Evolutionary conservation across 371 early-diverging fungal genomes (phyloP).

Genomic region (Apophysomyces trapeziformis): DNA sequence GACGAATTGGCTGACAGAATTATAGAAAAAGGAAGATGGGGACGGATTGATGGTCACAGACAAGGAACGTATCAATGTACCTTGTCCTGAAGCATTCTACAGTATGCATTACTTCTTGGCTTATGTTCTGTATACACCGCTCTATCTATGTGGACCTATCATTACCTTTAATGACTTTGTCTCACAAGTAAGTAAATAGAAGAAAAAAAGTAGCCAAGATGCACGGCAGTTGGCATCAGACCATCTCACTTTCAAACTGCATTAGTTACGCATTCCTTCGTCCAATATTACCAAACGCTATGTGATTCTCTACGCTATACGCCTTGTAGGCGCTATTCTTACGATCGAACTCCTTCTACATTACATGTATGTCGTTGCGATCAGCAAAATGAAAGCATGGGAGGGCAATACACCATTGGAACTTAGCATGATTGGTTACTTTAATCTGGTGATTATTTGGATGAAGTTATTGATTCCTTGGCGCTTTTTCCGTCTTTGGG

Average conservation of each 20-base stretch:
- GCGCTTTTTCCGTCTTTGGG: slow-evolving; percentile 95
- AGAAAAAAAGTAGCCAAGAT: too few relatives aligned
- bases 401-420: slow-evolving; percentile 74
- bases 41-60: slow-evolving; percentile 42
- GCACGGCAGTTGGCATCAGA: neutral
- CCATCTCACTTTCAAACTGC: neutral
- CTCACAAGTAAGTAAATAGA: slow-evolving; percentile 64
- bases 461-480: slow-evolving; percentile 89
- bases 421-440: slow-evolving; percentile 80
- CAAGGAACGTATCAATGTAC: slow-evolving; percentile 64
- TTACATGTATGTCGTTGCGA: slow-evolving; percentile 83
- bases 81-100: slow-evolving; percentile 69
- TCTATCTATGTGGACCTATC: slow-evolving; percentile 95
- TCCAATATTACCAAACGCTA: slow-evolving; percentile 43
- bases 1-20: neutral
- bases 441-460: slow-evolving; percentile 89
- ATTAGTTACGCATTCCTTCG: slow-evolving; percentile 58
- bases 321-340: slow-evolving; percentile 57
- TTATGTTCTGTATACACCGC: slow-evolving; percentile 87
- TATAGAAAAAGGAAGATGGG: slow-evolving; percentile 52
- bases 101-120: slow-evolving; percentile 74
- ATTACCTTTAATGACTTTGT: slow-evolving; percentile 92
- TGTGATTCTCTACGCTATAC: slow-evolving; percentile 51
- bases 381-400: slow-evolving; percentile 84
- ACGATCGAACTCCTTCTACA: slow-evolving; percentile 87